These are phyloP conservation scores for Ephemerocybe angulata DNA, from an alignment of 768 basidiomycete genomes.

Conservation along the genomic window DNA sequence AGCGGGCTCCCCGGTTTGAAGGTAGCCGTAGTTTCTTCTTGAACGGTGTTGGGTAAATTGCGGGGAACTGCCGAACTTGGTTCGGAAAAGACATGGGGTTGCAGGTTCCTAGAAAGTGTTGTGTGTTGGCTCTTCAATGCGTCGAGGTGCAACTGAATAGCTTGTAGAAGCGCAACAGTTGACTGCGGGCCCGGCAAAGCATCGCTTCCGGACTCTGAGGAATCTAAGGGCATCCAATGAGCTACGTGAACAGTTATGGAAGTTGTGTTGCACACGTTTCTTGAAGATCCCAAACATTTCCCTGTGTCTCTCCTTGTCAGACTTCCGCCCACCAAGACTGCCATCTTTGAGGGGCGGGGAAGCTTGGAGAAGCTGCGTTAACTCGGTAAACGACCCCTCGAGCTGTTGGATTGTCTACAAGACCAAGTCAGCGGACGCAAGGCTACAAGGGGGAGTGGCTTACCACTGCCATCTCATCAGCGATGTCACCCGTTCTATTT, in stretches of 20 bases:
- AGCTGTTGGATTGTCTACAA: constrained; percentile 56
- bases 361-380: constrained; percentile 34
- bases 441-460: neutral
- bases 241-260: neutral
- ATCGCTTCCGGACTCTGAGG: constrained; percentile 13
- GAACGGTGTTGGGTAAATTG: constrained; percentile 11
- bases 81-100: neutral
- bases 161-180: neutral
- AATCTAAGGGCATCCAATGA: neutral
- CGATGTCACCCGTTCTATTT: constrained; percentile 46
- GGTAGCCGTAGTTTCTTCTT: constrained; percentile 12
- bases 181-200: neutral
- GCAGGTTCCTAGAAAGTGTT: constrained; percentile 5
- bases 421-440: neutral
- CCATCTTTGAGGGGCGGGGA: constrained; percentile 29
- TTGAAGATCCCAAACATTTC: constrained; percentile 59
- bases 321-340: constrained; percentile 39
- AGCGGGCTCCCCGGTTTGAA: constrained; percentile 4
- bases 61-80: constrained; percentile 3
- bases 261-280: constrained; percentile 39
- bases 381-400: constrained; percentile 46
- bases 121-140: constrained; percentile 12
- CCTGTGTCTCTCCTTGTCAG: constrained; percentile 50
- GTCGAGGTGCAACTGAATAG: constrained; percentile 4
- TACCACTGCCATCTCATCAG: constrained; percentile 68